Conservation (phyloP, 1,284 basidiomycete species). For the Moesziomyces sp. region DNA sequence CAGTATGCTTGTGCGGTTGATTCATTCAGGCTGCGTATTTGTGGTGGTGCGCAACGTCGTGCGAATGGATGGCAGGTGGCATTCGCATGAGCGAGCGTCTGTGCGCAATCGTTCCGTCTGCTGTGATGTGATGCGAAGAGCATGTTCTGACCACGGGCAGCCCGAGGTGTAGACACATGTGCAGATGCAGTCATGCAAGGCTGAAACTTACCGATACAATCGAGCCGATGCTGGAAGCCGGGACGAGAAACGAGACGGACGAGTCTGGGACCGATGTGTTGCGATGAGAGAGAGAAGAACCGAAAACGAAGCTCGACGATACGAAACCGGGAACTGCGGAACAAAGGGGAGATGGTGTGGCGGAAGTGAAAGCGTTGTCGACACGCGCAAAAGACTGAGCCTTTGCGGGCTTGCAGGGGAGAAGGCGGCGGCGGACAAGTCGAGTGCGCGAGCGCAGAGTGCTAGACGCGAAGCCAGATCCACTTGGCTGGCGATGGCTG, state of each 20-base stretch:
- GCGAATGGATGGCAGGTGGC: too few relatives aligned
- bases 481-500: background rate
- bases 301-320: slow-evolving; percentile 50
- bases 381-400: slow-evolving; percentile 7
- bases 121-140: background rate
- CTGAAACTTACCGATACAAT: slow-evolving; percentile 54
- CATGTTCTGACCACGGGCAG: too few relatives aligned
- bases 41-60: background rate
- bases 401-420: background rate
- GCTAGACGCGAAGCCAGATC: too few relatives aligned
- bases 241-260: slow-evolving; percentile 50
- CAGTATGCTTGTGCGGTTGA: background rate
- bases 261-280: slow-evolving; percentile 35
- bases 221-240: slow-evolving; percentile 46
- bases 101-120: too few relatives aligned
- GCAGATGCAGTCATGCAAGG: background rate
- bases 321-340: slow-evolving; percentile 47
- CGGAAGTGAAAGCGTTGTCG: background rate
- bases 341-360: slow-evolving; percentile 31
- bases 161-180: background rate
- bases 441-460: too few relatives aligned
- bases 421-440: too few relatives aligned
- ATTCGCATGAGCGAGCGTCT: too few relatives aligned
- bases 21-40: too few relatives aligned
- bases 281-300: slow-evolving; percentile 29